Conservation (phyloP, 164 flowering plant species). For the Stephania japonica region DNA sequence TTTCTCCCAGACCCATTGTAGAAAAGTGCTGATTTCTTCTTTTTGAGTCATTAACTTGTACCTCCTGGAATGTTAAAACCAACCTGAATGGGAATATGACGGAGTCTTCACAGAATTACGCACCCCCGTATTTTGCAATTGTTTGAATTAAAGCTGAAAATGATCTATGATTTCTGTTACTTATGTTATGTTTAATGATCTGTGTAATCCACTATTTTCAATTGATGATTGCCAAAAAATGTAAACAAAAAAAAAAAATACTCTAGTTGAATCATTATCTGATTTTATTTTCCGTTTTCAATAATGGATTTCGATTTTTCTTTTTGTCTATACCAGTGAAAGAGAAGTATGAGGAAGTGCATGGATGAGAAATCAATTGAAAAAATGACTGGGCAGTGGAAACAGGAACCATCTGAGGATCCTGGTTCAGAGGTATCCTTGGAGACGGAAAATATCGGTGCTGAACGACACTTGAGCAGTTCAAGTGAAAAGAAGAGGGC, state of each 20-base stretch:
- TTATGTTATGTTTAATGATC: no score
- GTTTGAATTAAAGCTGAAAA: background rate
- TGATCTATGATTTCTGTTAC: background rate
- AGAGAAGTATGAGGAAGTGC: background rate
- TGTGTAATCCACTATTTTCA: background rate
- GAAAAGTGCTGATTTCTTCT: no score
- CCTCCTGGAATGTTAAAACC: background rate
- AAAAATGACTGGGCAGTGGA: background rate
- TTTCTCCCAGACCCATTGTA: no score
- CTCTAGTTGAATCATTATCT: background rate
- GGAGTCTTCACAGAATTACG: background rate
- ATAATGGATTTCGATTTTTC: background rate
- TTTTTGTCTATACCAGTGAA: background rate
- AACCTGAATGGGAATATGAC: background rate
- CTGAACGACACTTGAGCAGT: background rate
- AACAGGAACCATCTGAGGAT: background rate
- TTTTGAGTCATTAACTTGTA: no score
- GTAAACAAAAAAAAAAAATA: no score
- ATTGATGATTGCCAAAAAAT: background rate
- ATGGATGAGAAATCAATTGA: background rate
- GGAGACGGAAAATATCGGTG: background rate
- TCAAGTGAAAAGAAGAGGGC: conserved; percentile 23
- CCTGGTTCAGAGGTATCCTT: conserved; percentile 2
- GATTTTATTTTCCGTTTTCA: background rate
- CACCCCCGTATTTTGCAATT: background rate